Evolutionary conservation across 23 red algal genomes (phyloP), one percentile per base, ranked within the genome.

Genomic region (Gracilariopsis chorda): DNA sequence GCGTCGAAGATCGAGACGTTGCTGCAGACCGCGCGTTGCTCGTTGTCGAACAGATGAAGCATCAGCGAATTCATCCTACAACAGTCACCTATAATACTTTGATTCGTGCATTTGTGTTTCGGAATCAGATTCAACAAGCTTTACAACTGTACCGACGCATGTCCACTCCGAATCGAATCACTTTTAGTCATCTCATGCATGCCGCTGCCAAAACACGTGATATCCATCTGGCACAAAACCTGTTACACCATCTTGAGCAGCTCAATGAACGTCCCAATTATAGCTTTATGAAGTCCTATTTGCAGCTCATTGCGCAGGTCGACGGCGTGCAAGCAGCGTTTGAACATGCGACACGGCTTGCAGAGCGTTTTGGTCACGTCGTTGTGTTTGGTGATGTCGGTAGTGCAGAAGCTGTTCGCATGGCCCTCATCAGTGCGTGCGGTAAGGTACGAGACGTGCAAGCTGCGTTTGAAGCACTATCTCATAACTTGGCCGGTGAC

Each of bases 391-490:
- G 75, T 3, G 73, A 91, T 40, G 87, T 91, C 16, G 71, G 71
- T 9, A 71, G 73, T 79, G 48, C 51, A 17, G 87, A 79, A 41
- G 87, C 73, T 17, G 52, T 91, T 53, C 87, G 87, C 3, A 91
- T 91, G 87, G 87, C 87, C 12, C 45, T 91, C 6, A 91, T 91
- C 28, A 68, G 75, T 49, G 87, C 87, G 7, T 91, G 87, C 48
- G 87, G 87, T 35, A 79, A 91, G 29, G 75, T 81, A 13, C 67
- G 73, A 10, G 32, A 91, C 20, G 11, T 91, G 29, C 45, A 52
- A 11, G 61, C 52, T 0, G 87, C 87, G 19, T 91, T 91, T 80
- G 73, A 81, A 4, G 87, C 61, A 6, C 53, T 91, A 16, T 37
- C 20, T n/a, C 59, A 80, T 42, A 30, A 36, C 10, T 30, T 44